These are phyloP conservation scores for Cercis canadensis DNA, from an alignment of 306 rosid species.

Conservation along the genomic window DNA sequence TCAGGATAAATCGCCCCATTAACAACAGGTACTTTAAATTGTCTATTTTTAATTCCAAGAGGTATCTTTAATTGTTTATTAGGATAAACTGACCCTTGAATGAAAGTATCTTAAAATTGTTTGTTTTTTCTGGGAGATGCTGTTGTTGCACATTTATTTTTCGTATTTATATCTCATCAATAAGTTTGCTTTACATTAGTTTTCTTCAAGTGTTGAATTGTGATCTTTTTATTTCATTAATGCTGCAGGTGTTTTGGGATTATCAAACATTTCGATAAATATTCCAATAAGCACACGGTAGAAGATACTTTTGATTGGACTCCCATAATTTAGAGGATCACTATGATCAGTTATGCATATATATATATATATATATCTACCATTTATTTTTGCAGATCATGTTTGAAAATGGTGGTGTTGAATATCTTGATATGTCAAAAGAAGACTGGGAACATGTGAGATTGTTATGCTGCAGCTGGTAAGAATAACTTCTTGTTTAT, in stretches of 20 bases:
- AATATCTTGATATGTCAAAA: conserved; percentile 76
- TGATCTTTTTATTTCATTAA: conserved; percentile 21
- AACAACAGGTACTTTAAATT: conserved; percentile 58
- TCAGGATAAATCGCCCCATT: conserved; percentile 57
- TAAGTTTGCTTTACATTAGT: background rate
- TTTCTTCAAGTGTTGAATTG: background rate
- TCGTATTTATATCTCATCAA: background rate
- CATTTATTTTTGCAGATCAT: conserved; percentile 61
- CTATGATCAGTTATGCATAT: conserved; percentile 15
- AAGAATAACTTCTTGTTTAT: conserved; percentile 36
- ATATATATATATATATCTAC: no score
- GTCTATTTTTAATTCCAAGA: background rate
- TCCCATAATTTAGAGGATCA: conserved; percentile 28
- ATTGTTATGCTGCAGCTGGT: conserved; percentile 46
- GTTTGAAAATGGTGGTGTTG: conserved; percentile 76
- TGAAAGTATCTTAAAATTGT: background rate
- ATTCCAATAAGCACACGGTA: conserved; percentile 74
- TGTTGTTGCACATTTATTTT: no score
- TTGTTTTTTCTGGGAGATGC: no score
- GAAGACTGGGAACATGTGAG: conserved; percentile 82
- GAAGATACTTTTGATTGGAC: conserved; percentile 32
- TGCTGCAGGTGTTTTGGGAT: conserved; percentile 73
- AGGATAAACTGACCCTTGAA: no score
- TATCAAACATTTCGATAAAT: conserved; percentile 66
- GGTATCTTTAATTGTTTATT: no score